Conservation (phyloP, 2,329 filamentous ascomycete species). For the Fusarium clavum region DNA sequence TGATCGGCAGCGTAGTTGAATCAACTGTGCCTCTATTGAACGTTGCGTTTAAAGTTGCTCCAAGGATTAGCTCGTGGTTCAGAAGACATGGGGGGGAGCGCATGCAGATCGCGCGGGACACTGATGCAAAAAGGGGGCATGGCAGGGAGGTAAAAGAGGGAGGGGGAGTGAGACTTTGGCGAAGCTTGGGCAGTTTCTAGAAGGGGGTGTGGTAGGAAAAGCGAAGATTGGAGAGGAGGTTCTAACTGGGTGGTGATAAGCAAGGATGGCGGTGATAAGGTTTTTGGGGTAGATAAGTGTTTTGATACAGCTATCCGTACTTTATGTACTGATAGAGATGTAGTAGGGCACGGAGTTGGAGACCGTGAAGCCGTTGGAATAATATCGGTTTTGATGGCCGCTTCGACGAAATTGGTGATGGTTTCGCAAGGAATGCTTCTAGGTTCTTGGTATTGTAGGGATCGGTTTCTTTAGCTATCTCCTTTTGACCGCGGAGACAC, state of each 20-base stretch:
- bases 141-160: neutral
- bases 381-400: neutral
- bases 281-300: conserved; percentile 25
- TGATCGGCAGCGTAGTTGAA: conserved; percentile 25
- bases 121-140: conserved; percentile 15
- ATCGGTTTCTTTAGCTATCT: conserved; percentile 24
- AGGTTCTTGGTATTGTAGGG: conserved; percentile 22
- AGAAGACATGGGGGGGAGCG: conserved; percentile 15
- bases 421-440: conserved; percentile 8
- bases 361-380: conserved; percentile 23
- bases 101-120: conserved; percentile 30
- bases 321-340: conserved; percentile 15
- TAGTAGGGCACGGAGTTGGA: conserved; percentile 5
- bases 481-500: neutral
- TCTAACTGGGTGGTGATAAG: conserved; percentile 20
- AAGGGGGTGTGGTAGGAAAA: conserved; percentile 23
- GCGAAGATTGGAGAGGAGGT: conserved; percentile 7
- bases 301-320: neutral
- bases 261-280: conserved; percentile 29
- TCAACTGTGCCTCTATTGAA: conserved; percentile 15
- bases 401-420: neutral
- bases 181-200: conserved; percentile 12
- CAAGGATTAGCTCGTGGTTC: conserved; percentile 13
- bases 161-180: conserved; percentile 19
- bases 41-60: conserved; percentile 13